Conservation (phyloP, 257 asterid genomes). For the Rehmannia glutinosa region DNA sequence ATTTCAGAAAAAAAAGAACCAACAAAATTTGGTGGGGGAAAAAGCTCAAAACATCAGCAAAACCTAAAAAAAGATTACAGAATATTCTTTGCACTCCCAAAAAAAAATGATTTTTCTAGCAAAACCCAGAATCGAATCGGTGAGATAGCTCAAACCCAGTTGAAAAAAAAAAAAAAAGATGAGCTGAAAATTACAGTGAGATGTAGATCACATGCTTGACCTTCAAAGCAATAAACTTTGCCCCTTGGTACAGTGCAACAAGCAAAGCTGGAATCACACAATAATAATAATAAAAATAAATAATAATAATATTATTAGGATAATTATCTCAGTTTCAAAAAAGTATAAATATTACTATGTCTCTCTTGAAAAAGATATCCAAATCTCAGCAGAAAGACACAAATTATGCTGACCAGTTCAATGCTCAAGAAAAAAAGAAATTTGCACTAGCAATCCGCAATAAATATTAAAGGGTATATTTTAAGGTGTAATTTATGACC, state of each 20-base stretch:
- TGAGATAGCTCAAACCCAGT: slow-evolving; percentile 23
- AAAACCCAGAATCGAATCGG: slow-evolving; percentile 18
- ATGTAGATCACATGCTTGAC: slow-evolving; percentile 45
- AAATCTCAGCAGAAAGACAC: slow-evolving; percentile 38
- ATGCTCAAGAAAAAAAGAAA: slow-evolving; percentile 25
- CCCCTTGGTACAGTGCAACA: slow-evolving; percentile 23
- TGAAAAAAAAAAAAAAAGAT: too few relatives aligned
- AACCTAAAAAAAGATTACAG: slow-evolving; percentile 14
- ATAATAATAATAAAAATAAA: slow-evolving; percentile 6
- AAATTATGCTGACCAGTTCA: slow-evolving; percentile 48
- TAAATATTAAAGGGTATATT: slow-evolving; percentile 15
- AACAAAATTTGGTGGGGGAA: not conserved
- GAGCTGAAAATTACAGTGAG: slow-evolving; percentile 15
- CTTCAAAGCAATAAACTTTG: slow-evolving; percentile 27
- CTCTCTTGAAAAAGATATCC: slow-evolving; percentile 26
- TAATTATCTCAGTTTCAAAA: slow-evolving; percentile 24
- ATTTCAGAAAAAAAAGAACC: not conserved
- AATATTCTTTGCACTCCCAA: slow-evolving; percentile 17
- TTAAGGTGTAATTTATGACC: slow-evolving; percentile 21
- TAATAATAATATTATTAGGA: not conserved
- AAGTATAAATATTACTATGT: slow-evolving; percentile 14
- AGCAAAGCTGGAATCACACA: slow-evolving; percentile 31
- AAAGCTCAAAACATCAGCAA: slow-evolving; percentile 18
- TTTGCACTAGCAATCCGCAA: slow-evolving; percentile 10
- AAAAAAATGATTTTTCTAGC: slow-evolving; percentile 1